Conservation (phyloP, 148 eudicot genomes). For the Pharnaceum exiguum region DNA sequence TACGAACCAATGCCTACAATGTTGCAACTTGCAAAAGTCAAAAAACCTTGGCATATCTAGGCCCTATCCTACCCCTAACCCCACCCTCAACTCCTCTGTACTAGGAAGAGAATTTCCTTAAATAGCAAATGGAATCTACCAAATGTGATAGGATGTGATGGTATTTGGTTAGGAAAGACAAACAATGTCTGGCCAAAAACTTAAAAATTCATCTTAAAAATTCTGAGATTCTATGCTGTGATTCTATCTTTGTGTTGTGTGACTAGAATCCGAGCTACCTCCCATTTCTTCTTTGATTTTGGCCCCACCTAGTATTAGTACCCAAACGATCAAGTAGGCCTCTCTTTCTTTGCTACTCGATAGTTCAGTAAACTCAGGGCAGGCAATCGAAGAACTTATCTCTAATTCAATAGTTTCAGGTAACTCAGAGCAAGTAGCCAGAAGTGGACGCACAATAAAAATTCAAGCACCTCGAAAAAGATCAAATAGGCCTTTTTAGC, state of each 20-base stretch:
- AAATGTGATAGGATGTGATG: slow-evolving; percentile 1
- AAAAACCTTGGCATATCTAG: no score
- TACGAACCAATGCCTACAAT: no score
- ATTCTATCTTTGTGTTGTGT: slow-evolving; percentile 15
- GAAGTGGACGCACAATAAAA: no score
- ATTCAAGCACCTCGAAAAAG: no score
- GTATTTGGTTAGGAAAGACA: slow-evolving; percentile 6
- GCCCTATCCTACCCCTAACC: background rate
- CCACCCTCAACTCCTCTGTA: background rate
- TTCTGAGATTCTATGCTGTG: slow-evolving; percentile 15
- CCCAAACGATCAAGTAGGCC: no score
- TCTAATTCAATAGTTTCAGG: no score
- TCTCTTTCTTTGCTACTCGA: no score
- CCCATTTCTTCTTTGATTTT: slow-evolving; percentile 8
- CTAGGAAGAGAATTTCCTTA: background rate
- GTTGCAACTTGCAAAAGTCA: background rate
- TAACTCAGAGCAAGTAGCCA: no score
- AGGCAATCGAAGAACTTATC: no score
- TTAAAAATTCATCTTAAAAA: slow-evolving; percentile 1
- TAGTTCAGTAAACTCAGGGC: no score
- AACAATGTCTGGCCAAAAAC: slow-evolving; percentile 8
- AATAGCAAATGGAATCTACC: slow-evolving; percentile 20
- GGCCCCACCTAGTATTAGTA: no score
- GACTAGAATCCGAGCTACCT: slow-evolving; percentile 18
- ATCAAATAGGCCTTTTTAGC: no score